Percentiles rank a stretch among this genome's conserved stretches.
phyloP scores from a whole-genome alignment of 2,329 filamentous ascomycete genomes.

The Neonectria faginata region DNA sequence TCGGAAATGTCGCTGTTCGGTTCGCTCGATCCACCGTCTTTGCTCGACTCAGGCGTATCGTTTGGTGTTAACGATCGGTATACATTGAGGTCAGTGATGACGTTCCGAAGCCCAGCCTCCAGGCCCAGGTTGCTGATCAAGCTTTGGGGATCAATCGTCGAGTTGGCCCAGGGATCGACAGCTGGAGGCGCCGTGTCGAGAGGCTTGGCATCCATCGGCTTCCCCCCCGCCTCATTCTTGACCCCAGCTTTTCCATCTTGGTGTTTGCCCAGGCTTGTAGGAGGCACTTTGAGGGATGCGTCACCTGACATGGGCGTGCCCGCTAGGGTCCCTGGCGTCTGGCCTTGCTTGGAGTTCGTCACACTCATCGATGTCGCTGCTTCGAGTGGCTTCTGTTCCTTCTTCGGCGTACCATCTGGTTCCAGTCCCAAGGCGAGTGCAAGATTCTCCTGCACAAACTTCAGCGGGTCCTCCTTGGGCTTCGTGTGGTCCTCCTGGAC shows the following conservation, averaged over 20 bases:
- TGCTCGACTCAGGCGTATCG: slow-evolving; percentile 73
- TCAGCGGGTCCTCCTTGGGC: slow-evolving; percentile 65
- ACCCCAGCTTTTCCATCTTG: slow-evolving; percentile 49
- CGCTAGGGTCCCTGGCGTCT: slow-evolving; percentile 57
- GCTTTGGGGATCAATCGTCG: slow-evolving; percentile 64
- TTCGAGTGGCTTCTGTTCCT: slow-evolving; percentile 47
- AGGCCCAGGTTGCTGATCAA: slow-evolving; percentile 51
- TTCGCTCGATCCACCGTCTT: slow-evolving; percentile 69
- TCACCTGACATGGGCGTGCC: slow-evolving; percentile 65
- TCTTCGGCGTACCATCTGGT: slow-evolving; percentile 58
- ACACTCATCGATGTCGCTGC: slow-evolving; percentile 53
- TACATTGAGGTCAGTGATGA: slow-evolving; percentile 64
- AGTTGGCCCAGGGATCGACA: slow-evolving; percentile 53
- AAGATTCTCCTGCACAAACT: slow-evolving; percentile 64
- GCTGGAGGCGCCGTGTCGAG: slow-evolving; percentile 37
- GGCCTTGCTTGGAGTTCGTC: slow-evolving; percentile 61
- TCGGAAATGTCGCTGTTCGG: slow-evolving; percentile 73
- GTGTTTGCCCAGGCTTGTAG: slow-evolving; percentile 58
- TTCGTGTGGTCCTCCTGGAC: slow-evolving; percentile 69
- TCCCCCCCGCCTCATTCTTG: slow-evolving; percentile 48
- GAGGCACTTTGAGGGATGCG: slow-evolving; percentile 63
- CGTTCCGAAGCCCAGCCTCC: slow-evolving; percentile 54
- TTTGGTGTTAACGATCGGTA: slow-evolving; percentile 70
- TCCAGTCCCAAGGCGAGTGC: slow-evolving; percentile 64
- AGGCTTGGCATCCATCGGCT: slow-evolving; percentile 46